Conservation (phyloP, 2,329 filamentous ascomycete genomes). For the Neospermospora avenae region DNA sequence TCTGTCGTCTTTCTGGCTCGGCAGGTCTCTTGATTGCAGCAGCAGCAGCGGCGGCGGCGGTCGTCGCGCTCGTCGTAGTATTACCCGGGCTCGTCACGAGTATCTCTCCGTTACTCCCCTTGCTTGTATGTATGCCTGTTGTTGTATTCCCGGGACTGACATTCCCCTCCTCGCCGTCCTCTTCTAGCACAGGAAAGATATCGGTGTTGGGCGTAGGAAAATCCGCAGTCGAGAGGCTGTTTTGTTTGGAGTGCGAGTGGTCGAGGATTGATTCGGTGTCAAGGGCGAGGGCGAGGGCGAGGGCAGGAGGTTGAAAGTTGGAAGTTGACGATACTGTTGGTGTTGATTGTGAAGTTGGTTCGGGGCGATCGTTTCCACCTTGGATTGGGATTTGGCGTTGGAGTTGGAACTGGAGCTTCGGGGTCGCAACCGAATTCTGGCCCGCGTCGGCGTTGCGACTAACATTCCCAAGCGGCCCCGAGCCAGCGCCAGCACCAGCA, state of each 20-base stretch:
- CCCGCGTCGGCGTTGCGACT: background rate
- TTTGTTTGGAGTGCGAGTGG: slow-evolving; percentile 24
- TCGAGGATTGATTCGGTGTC: slow-evolving; percentile 10
- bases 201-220: slow-evolving; percentile 34
- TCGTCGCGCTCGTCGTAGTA: slow-evolving; percentile 1
- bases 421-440: background rate
- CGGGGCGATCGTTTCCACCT: slow-evolving; percentile 21
- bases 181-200: slow-evolving; percentile 24
- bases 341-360: slow-evolving; percentile 12
- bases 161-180: slow-evolving; percentile 19
- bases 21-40: slow-evolving; percentile 22
- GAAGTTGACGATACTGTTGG: slow-evolving; percentile 10
- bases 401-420: background rate
- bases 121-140: background rate
- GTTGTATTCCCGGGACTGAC: background rate
- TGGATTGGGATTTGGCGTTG: background rate
- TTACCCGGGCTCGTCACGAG: background rate
- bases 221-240: slow-evolving; percentile 29
- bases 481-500: background rate
- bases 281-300: background rate
- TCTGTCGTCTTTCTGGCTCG: slow-evolving; percentile 38
- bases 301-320: slow-evolving; percentile 7
- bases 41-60: too few species aligned
- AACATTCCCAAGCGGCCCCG: background rate
- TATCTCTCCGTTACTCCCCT: background rate